Percentiles rank a stretch among this genome's conserved stretches.
Conservation (phyloP, 768 basidiomycete genomes). For the Amyloporia xantha region DNA sequence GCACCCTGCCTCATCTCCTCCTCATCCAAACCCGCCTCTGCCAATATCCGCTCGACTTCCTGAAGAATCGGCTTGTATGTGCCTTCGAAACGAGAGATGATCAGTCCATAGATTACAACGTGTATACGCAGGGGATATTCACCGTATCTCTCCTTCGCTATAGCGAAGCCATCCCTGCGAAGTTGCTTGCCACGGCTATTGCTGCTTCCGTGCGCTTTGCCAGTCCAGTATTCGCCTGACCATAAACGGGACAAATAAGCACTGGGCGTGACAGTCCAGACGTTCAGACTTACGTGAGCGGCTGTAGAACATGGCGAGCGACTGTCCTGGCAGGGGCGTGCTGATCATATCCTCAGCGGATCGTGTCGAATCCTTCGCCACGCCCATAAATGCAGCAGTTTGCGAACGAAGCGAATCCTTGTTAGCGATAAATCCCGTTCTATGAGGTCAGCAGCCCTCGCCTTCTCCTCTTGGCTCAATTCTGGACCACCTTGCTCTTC, state of each 20-base stretch:
- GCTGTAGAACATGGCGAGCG: slow-evolving; percentile 75
- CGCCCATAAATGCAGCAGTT: slow-evolving; percentile 56
- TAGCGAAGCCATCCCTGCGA: slow-evolving; percentile 67
- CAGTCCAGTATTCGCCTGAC: slow-evolving; percentile 74
- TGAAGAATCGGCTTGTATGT: slow-evolving; percentile 76
- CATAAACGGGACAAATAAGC: no score
- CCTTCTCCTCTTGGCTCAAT: slow-evolving; percentile 20
- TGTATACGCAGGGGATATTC: slow-evolving; percentile 16
- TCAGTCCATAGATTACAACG: background rate
- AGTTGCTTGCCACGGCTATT: slow-evolving; percentile 74
- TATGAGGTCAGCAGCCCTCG: no score
- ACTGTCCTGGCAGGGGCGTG: slow-evolving; percentile 82
- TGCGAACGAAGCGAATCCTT: slow-evolving; percentile 35
- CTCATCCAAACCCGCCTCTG: slow-evolving; percentile 79
- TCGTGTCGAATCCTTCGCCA: slow-evolving; percentile 48
- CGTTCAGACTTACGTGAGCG: slow-evolving; percentile 59
- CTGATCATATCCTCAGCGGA: slow-evolving; percentile 67
- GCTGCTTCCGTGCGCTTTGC: slow-evolving; percentile 52
- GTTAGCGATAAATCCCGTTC: no score
- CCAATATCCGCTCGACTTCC: slow-evolving; percentile 78
- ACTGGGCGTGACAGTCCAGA: background rate
- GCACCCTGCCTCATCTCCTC: slow-evolving; percentile 67
- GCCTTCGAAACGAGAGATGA: slow-evolving; percentile 29
- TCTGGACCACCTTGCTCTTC: slow-evolving; percentile 19
- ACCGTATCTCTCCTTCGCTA: slow-evolving; percentile 74